phyloP scores from a whole-genome alignment of 2,329 filamentous ascomycete species.

The Paecilomyces fulvus region DNA sequence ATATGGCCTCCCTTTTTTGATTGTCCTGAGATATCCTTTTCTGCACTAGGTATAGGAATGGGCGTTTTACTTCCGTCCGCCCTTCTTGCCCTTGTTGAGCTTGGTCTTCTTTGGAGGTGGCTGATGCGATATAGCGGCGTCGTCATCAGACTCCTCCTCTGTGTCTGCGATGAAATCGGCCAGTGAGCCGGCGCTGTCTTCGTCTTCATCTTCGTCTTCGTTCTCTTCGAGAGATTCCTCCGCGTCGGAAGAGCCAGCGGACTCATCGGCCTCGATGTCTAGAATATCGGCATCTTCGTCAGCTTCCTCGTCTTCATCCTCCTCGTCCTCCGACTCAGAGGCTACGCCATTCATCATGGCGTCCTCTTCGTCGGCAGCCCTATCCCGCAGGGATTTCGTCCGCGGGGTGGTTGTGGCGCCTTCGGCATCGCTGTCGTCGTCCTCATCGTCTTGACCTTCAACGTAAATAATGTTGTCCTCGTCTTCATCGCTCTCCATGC shows the following conservation, averaged over 20 bases:
- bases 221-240: slow-evolving; percentile 51
- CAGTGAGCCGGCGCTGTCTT: slow-evolving; percentile 48
- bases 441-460: slow-evolving; percentile 63
- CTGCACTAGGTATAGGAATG: neutral
- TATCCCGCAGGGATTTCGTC: slow-evolving; percentile 31
- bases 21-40: neutral
- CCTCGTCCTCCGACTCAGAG: slow-evolving; percentile 34
- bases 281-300: slow-evolving; percentile 36
- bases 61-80: slow-evolving; percentile 21
- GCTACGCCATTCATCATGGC: slow-evolving; percentile 32
- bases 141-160: slow-evolving; percentile 30
- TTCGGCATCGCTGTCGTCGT: slow-evolving; percentile 28
- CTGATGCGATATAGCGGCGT: slow-evolving; percentile 14
- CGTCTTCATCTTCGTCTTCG: slow-evolving; percentile 54
- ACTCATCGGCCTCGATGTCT: slow-evolving; percentile 38
- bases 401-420: slow-evolving; percentile 18
- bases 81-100: slow-evolving; percentile 26
- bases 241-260: slow-evolving; percentile 32
- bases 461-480: slow-evolving; percentile 77
- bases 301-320: slow-evolving; percentile 34
- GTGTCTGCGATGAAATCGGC: slow-evolving; percentile 41
- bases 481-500: slow-evolving; percentile 42
- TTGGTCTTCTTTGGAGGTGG: slow-evolving; percentile 30
- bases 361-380: slow-evolving; percentile 31
- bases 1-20: neutral